Conservation (phyloP, 2,329 filamentous ascomycete genomes). For the Aspergillus chevalieri region DNA sequence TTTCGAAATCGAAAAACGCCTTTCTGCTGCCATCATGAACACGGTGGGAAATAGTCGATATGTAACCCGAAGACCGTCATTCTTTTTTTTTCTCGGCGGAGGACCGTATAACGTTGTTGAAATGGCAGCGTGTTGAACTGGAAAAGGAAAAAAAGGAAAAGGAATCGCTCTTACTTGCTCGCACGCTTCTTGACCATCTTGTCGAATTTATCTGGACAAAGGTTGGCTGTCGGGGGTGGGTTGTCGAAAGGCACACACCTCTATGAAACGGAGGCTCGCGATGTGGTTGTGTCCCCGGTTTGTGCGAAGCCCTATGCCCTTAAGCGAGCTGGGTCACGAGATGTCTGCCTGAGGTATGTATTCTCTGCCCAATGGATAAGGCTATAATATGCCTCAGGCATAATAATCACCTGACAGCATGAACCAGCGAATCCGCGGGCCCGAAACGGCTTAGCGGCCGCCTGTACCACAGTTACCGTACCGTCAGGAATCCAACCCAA, state of each 20-base stretch:
- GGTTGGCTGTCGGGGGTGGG: conserved; percentile 35
- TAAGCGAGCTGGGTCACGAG: conserved; percentile 33
- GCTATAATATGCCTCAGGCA: conserved; percentile 10
- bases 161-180: conserved; percentile 56
- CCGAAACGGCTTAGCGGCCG: conserved; percentile 2
- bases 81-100: not conserved
- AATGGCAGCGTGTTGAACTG: not conserved
- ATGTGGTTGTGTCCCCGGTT: conserved; percentile 27
- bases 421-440: conserved; percentile 4
- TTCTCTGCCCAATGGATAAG: no score
- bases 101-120: not conserved
- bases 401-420: conserved; percentile 3
- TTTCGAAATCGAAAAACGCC: not conserved
- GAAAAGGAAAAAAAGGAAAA: conserved; percentile 13
- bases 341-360: not conserved
- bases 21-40: not conserved
- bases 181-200: conserved; percentile 72
- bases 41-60: not conserved
- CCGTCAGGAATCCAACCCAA: not conserved
- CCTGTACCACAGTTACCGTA: not conserved
- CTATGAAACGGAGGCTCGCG: conserved; percentile 25
- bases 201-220: conserved; percentile 42
- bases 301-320: conserved; percentile 36
- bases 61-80: not conserved
- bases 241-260: conserved; percentile 28